Base-by-base conservation (phyloP, 345 rosid genomes). In the Eucalyptus coolabah region DNA sequence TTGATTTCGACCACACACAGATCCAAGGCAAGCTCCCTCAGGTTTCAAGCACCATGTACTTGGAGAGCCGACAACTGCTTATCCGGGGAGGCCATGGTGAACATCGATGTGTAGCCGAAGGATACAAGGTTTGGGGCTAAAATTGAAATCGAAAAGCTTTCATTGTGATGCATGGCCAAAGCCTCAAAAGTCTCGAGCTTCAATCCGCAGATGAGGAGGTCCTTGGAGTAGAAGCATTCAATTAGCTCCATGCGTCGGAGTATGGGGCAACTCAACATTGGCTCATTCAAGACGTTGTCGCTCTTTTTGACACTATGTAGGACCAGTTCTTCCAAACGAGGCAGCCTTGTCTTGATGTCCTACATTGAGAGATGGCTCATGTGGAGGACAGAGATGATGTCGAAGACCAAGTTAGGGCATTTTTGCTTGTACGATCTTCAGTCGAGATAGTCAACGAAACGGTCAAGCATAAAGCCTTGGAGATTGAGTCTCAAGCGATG, bases 301-400 rank as follows among this genome's bases (percentile, higher is more conserved):
- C 21, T 47, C 34, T 13, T n/a, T n/a, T 30, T 16, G 17, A 63
- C 9, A 12, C 4, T 63, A 8, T 63, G 34, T 30, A 63, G 19
- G 86, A 34, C 51, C 11, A 9, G 32, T 24, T 42, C 28, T 83
- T 44, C 47, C 1, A 18, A 83, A 24, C 6, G 19, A 83, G 51
- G 32, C 9, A 23, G 32, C 51, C 30, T 44, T 2, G 5, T 50
- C n/a, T 63, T 63, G 18, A 63, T 16, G 17, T 18, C 72, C 8
- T 63, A 0, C 72, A 63, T 7, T n/a, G 2, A 13, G 72, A 63
- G 10, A 30, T 63, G 72, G 34, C 72, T 63, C 23, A 51, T 2
- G 4, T 51, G 54, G 54, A 51, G 9, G 23, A 51, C 23, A 51
- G 0, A 51, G 23, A 51, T 0, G 9, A 21, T 7, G 9, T 51